Conservation (phyloP, 2,329 filamentous ascomycete species). For the Claviceps capensis region DNA sequence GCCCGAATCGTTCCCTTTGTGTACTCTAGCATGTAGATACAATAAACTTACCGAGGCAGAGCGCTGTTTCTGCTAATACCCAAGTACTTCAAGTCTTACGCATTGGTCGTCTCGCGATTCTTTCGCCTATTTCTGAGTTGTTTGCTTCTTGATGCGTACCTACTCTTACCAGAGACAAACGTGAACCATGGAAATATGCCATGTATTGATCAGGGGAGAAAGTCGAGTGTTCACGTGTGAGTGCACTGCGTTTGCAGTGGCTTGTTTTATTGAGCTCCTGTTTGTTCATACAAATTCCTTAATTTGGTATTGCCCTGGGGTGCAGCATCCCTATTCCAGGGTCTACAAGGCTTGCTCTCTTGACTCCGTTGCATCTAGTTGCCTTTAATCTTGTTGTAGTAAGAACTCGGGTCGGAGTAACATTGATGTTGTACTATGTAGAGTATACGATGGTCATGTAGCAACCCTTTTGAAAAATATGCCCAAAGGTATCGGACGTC, state of each 20-base stretch:
- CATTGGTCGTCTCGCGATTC: neutral
- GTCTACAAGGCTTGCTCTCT: neutral
- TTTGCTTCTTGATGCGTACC: neutral
- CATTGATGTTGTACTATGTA: neutral
- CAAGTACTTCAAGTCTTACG: slow-evolving; percentile 4
- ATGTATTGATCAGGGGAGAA: neutral
- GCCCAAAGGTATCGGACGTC: slow-evolving; percentile 2
- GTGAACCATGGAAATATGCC: neutral
- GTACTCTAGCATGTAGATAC: slow-evolving; percentile 61
- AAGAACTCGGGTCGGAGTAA: neutral
- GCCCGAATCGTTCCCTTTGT: slow-evolving; percentile 35
- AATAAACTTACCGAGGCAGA: slow-evolving; percentile 23
- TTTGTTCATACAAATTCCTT: neutral
- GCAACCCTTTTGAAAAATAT: neutral
- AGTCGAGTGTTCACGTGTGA: neutral
- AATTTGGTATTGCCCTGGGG: neutral
- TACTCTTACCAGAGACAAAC: neutral
- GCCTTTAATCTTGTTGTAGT: neutral
- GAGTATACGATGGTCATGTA: neutral
- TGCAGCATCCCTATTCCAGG: neutral
- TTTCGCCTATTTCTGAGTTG: neutral
- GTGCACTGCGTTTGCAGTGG: neutral
- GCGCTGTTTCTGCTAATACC: slow-evolving; percentile 20
- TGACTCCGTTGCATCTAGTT: neutral
- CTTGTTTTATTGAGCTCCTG: neutral